Percentiles rank a stretch among this genome's conserved stretches.
Evolutionary conservation across 495 filamentous ascomycete genomes (phyloP).

Genomic region (Neurospora sp.): DNA sequence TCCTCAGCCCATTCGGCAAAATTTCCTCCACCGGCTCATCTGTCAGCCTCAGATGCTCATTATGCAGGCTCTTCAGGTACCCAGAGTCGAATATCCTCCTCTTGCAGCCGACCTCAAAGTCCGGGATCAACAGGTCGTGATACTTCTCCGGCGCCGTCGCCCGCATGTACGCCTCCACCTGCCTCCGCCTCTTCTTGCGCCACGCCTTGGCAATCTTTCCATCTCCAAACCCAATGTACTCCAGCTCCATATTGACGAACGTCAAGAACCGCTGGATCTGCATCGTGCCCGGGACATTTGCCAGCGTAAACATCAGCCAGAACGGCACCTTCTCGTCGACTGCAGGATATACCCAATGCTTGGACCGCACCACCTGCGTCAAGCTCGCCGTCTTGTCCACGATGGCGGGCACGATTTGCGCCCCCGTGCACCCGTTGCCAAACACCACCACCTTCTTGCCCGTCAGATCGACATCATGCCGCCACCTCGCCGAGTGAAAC

Average conservation of each 20-base stretch:
- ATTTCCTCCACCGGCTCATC: constrained; percentile 26
- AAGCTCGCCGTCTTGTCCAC: constrained; percentile 14
- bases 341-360: constrained; percentile 29
- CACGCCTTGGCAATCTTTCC: constrained; percentile 2
- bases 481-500: constrained; percentile 52
- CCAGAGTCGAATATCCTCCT: constrained; percentile 32
- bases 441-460: constrained; percentile 49
- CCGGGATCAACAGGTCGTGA: constrained; percentile 30
- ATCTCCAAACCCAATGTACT: constrained; percentile 16
- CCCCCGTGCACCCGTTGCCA: constrained; percentile 50
- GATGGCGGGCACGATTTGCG: constrained; percentile 34
- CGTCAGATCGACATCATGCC: constrained; percentile 31
- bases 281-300: constrained; percentile 12
- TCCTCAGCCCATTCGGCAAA: constrained; percentile 23
- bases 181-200: constrained; percentile 3
- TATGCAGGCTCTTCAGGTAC: constrained; percentile 21
- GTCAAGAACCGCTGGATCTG: constrained; percentile 16
- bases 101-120: constrained; percentile 36
- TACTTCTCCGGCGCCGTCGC: constrained; percentile 30
- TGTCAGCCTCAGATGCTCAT: constrained; percentile 24
- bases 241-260: constrained; percentile 18
- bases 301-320: constrained; percentile 8
- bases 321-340: constrained; percentile 16
- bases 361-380: constrained; percentile 26
- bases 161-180: constrained; percentile 26